A percentile compares a stretch with the other conserved stretches of the same genome.
phyloP scores from a whole-genome alignment of 2,329 filamentous ascomycete species.

The Cladosporium sp. region DNA sequence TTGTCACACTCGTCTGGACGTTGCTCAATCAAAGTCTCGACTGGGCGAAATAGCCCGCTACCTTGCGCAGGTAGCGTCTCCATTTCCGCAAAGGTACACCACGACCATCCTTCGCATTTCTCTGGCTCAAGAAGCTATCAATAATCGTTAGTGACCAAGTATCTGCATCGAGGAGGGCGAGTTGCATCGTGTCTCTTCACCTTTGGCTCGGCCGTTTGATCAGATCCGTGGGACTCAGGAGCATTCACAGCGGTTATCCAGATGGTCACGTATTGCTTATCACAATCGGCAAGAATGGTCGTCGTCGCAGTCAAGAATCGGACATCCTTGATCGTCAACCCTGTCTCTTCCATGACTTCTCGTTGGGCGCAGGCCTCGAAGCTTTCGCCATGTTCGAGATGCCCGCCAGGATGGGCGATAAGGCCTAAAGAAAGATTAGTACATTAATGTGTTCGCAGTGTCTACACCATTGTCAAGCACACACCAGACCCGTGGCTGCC shows the following conservation, averaged over 20 bases:
- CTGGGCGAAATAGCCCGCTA: background rate
- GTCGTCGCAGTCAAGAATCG: constrained; percentile 63
- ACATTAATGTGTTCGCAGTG: too few relatives aligned
- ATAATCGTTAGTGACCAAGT: background rate
- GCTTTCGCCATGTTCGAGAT: constrained; percentile 67
- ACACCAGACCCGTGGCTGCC: constrained; percentile 47
- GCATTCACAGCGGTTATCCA: constrained; percentile 56
- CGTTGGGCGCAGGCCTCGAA: constrained; percentile 63
- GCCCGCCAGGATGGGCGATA: constrained; percentile 60
- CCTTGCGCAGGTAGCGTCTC: background rate
- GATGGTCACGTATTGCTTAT: constrained; percentile 71
- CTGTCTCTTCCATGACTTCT: constrained; percentile 70
- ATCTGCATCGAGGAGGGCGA: background rate
- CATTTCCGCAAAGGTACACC: background rate
- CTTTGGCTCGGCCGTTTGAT: too few relatives aligned
- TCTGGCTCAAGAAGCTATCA: constrained; percentile 45
- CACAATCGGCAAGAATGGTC: constrained; percentile 57
- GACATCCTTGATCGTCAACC: constrained; percentile 53
- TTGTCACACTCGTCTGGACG: background rate
- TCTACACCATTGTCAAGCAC: background rate
- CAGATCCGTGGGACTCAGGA: background rate
- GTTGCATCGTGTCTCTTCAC: too few relatives aligned
- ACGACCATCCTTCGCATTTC: constrained; percentile 47
- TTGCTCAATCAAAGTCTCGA: background rate
- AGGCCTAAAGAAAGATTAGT: background rate